A percentile compares a stretch with the other conserved stretches of the same genome.
Evolutionary conservation across 768 basidiomycete species (phyloP).

Genomic region (Naganishia vishniacii): DNA sequence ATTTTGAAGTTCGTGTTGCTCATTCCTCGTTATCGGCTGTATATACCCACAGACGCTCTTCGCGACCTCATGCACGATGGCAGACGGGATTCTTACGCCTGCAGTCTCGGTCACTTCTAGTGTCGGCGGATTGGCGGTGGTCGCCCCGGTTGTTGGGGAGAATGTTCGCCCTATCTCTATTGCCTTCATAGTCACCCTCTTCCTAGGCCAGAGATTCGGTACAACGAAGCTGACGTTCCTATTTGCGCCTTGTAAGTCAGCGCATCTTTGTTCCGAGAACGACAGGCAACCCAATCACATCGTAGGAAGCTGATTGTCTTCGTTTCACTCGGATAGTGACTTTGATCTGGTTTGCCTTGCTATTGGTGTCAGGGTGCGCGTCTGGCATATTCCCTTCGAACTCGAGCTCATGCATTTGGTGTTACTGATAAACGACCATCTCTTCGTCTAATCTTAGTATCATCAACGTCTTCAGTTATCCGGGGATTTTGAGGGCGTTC

Average conservation of each 20-base stretch:
- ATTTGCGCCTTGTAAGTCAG: constrained; percentile 56
- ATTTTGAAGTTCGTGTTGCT: background rate
- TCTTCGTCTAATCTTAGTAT: constrained; percentile 50
- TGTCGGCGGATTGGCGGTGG: constrained; percentile 64
- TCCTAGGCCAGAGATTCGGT: constrained; percentile 60
- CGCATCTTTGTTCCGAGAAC: background rate
- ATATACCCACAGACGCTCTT: constrained; percentile 54
- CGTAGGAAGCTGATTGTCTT: background rate
- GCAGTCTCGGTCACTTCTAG: constrained; percentile 66
- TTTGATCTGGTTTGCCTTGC: constrained; percentile 57
- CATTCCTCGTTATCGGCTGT: background rate
- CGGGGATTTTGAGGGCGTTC: constrained; percentile 62
- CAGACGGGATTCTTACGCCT: constrained; percentile 59
- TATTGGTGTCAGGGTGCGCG: constrained; percentile 30
- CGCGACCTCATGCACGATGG: constrained; percentile 63
- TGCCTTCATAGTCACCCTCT: constrained; percentile 58
- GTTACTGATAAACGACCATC: too few relatives aligned
- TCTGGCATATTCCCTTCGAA: background rate
- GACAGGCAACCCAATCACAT: too few relatives aligned
- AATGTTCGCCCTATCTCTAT: constrained; percentile 61
- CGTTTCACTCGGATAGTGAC: constrained; percentile 51
- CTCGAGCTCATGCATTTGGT: background rate
- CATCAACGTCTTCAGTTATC: constrained; percentile 56
- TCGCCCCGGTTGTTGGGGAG: constrained; percentile 53
- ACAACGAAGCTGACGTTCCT: constrained; percentile 55